Conservation (phyloP, 2,329 filamentous ascomycete genomes). For the Neophaeococcomyces aloes region DNA sequence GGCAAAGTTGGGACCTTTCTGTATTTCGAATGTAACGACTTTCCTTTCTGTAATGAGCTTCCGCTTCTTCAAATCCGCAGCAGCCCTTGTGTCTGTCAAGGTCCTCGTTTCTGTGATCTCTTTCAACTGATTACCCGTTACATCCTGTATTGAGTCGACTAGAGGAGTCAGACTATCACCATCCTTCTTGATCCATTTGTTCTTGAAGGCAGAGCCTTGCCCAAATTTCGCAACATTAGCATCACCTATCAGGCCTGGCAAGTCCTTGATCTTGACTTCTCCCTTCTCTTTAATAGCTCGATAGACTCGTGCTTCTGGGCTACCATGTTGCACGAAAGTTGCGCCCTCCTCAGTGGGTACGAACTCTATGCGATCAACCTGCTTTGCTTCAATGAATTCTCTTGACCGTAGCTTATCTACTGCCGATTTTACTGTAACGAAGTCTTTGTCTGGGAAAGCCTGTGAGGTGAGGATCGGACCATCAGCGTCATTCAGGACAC, state of each 20-base stretch:
- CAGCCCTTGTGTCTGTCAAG: slow-evolving; percentile 60
- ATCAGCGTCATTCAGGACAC: slow-evolving; percentile 52
- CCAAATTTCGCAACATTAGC: slow-evolving; percentile 51
- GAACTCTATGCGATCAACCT: slow-evolving; percentile 67
- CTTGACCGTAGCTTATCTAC: slow-evolving; percentile 76
- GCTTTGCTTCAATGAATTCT: slow-evolving; percentile 78
- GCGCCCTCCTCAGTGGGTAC: slow-evolving; percentile 65
- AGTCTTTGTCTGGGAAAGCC: slow-evolving; percentile 56
- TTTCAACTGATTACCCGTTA: slow-evolving; percentile 64
- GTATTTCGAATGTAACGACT: slow-evolving; percentile 70
- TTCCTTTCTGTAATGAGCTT: slow-evolving; percentile 80
- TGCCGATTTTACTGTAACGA: slow-evolving; percentile 67
- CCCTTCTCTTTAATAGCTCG: slow-evolving; percentile 69
- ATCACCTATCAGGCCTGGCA: slow-evolving; percentile 41
- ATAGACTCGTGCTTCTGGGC: slow-evolving; percentile 74
- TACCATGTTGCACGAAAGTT: slow-evolving; percentile 62
- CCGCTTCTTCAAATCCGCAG: slow-evolving; percentile 79
- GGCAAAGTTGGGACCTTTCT: slow-evolving; percentile 80
- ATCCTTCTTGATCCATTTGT: slow-evolving; percentile 58
- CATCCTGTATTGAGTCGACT: slow-evolving; percentile 66
- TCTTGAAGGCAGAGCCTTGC: slow-evolving; percentile 86
- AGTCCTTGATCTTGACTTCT: slow-evolving; percentile 55
- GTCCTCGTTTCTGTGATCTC: slow-evolving; percentile 60
- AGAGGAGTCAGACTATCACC: slow-evolving; percentile 44
- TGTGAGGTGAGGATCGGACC: slow-evolving; percentile 55